Conservation (phyloP, 257 asterid genomes). For the Jaltomata sinuosa region DNA sequence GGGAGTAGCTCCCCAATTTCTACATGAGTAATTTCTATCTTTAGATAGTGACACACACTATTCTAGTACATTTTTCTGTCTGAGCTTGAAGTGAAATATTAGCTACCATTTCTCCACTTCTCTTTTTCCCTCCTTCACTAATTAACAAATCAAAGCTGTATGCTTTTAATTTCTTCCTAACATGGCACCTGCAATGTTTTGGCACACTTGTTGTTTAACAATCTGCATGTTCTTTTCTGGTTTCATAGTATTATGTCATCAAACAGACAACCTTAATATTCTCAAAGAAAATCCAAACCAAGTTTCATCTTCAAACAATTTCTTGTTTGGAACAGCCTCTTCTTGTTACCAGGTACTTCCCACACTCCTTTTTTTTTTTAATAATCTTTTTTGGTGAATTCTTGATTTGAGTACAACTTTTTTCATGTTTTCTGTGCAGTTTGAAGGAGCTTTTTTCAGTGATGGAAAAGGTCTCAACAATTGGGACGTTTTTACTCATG, state of each 20-base stretch:
- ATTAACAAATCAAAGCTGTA: not conserved
- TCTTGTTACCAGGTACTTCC: slow-evolving; percentile 49
- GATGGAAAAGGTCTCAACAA: slow-evolving; percentile 44
- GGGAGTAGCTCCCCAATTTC: not conserved
- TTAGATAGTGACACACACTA: not conserved
- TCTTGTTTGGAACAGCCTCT: slow-evolving; percentile 57
- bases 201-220: not conserved
- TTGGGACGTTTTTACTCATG: slow-evolving; percentile 41
- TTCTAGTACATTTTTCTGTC: too few relatives aligned
- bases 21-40: not conserved
- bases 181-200: not conserved
- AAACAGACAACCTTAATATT: not conserved
- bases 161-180: not conserved
- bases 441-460: slow-evolving; percentile 29
- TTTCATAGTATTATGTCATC: slow-evolving; percentile 1
- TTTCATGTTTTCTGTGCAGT: slow-evolving; percentile 11
- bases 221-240: not conserved
- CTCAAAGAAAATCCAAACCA: slow-evolving; percentile 5
- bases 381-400: not conserved
- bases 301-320: slow-evolving; percentile 20
- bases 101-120: not conserved
- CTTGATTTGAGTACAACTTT: not conserved
- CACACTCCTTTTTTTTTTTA: not conserved
- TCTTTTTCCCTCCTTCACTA: not conserved
- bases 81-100: not conserved